Conservation (phyloP, 176 grass and related monocot genomes). For the Musa acuminata region DNA sequence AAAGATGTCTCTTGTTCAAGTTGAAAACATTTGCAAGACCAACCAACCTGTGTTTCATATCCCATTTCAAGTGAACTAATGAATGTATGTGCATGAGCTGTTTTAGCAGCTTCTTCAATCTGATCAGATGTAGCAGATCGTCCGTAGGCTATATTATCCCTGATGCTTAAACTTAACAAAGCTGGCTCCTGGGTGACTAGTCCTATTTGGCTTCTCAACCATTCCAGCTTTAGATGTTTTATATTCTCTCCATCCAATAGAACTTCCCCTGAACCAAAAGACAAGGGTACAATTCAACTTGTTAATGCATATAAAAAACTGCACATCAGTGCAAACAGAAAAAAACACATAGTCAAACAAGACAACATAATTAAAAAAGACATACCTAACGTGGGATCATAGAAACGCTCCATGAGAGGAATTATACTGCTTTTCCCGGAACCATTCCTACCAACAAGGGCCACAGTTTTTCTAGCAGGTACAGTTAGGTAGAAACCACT, state of each 20-base stretch:
- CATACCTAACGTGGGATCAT: constrained; percentile 96
- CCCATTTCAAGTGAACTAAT: constrained; percentile 95
- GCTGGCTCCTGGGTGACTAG: constrained; percentile 95
- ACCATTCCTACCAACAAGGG: constrained; percentile 98
- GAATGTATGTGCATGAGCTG: constrained; percentile 92
- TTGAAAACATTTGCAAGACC: constrained; percentile 11
- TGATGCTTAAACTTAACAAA: constrained; percentile 91
- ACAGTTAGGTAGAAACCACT: constrained; percentile 97
- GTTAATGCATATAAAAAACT: neutral
- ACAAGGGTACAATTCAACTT: neutral
- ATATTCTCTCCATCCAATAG: constrained; percentile 99
- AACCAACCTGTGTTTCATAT: constrained; percentile 97
- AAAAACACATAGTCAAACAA: constrained; percentile 8
- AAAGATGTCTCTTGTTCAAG: constrained; percentile 12
- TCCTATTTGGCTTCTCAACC: constrained; percentile 99
- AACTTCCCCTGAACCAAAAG: constrained; percentile 72
- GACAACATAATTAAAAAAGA: neutral
- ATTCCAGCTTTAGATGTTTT: constrained; percentile 91
- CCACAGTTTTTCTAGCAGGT: constrained; percentile 93
- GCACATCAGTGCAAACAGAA: neutral
- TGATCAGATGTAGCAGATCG: constrained; percentile 85
- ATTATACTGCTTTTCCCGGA: constrained; percentile 99
- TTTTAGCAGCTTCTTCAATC: constrained; percentile 98
- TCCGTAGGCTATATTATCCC: constrained; percentile 96
- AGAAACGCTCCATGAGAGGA: constrained; percentile 99